Conservation (phyloP, 1,284 basidiomycete genomes). For the Filobasidium uniguttulatum region DNA sequence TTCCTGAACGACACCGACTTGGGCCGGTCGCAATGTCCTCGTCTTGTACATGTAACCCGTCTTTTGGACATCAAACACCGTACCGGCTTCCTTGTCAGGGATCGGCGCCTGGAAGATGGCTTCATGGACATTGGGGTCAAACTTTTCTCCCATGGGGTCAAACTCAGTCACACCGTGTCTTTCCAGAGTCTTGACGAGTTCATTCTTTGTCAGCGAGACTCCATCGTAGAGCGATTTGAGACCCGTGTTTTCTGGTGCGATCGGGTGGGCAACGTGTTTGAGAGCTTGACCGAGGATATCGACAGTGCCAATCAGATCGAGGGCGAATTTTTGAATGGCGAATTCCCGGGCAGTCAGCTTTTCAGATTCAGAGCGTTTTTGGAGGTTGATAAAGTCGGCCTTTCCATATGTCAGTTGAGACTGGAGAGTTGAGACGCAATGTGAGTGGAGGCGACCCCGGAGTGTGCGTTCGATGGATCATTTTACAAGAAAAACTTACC, state of each 20-base stretch:
- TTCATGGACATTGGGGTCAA: slow-evolving; percentile 91
- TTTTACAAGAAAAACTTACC: slow-evolving; percentile 24
- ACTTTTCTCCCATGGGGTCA: slow-evolving; percentile 79
- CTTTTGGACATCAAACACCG: slow-evolving; percentile 83
- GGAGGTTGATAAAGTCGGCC: slow-evolving; percentile 90
- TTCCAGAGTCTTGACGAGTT: slow-evolving; percentile 76
- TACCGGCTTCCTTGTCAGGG: slow-evolving; percentile 68
- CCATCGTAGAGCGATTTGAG: slow-evolving; percentile 66
- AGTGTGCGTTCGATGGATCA: too few relatives aligned
- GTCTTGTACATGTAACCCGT: slow-evolving; percentile 85
- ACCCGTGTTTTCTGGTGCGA: slow-evolving; percentile 42
- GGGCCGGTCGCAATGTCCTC: slow-evolving; percentile 79
- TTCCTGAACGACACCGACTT: slow-evolving; percentile 74
- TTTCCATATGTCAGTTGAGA: slow-evolving; percentile 71
- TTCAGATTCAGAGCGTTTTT: slow-evolving; percentile 77
- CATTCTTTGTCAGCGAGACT: slow-evolving; percentile 81
- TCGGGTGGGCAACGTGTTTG: slow-evolving; percentile 53
- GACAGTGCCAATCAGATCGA: slow-evolving; percentile 76
- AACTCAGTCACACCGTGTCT: slow-evolving; percentile 84
- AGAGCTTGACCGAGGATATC: slow-evolving; percentile 85
- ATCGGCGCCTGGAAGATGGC: slow-evolving; percentile 91
- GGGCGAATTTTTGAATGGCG: slow-evolving; percentile 80
- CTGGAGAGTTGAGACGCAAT: too few relatives aligned
- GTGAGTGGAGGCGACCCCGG: too few relatives aligned
- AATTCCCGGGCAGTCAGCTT: slow-evolving; percentile 85